Conservation (phyloP, 2,329 filamentous ascomycete species). For the Aspergillus piperis region DNA sequence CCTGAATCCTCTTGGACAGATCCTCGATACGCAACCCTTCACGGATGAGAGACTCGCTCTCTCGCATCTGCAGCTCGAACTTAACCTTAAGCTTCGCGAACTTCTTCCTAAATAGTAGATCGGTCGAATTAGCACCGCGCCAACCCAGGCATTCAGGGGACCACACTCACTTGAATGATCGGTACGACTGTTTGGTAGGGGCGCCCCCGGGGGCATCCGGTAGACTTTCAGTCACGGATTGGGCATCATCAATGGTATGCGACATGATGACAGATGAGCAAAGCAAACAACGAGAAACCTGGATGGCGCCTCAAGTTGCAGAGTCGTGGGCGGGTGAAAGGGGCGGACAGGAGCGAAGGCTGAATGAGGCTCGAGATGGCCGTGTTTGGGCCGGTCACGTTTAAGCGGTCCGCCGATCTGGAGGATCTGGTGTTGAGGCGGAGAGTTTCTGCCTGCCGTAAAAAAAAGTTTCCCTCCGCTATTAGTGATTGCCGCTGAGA, state of each 20-base stretch:
- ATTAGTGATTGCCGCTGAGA: background rate
- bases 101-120: conserved; percentile 65
- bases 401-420: conserved; percentile 15
- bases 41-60: conserved; percentile 63
- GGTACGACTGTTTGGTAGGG: conserved; percentile 59
- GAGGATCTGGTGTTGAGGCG: conserved; percentile 21
- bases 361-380: conserved; percentile 5
- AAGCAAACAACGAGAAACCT: background rate
- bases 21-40: conserved; percentile 80
- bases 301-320: background rate
- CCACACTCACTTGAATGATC: conserved; percentile 63
- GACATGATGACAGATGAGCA: conserved; percentile 31
- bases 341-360: background rate
- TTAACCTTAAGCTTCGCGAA: conserved; percentile 83
- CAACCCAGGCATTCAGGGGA: background rate
- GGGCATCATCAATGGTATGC: conserved; percentile 31
- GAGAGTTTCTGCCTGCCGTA: conserved; percentile 33
- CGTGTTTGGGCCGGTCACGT: conserved; percentile 12
- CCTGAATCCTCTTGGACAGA: conserved; percentile 78
- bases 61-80: conserved; percentile 78
- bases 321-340: background rate
- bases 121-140: conserved; percentile 11
- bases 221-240: conserved; percentile 32
- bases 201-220: conserved; percentile 33
- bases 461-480: conserved; percentile 24